Percentiles rank a stretch among this genome's conserved stretches.
Evolutionary conservation across 495 filamentous ascomycete species (phyloP).

Genomic region (Penicillium lagena): DNA sequence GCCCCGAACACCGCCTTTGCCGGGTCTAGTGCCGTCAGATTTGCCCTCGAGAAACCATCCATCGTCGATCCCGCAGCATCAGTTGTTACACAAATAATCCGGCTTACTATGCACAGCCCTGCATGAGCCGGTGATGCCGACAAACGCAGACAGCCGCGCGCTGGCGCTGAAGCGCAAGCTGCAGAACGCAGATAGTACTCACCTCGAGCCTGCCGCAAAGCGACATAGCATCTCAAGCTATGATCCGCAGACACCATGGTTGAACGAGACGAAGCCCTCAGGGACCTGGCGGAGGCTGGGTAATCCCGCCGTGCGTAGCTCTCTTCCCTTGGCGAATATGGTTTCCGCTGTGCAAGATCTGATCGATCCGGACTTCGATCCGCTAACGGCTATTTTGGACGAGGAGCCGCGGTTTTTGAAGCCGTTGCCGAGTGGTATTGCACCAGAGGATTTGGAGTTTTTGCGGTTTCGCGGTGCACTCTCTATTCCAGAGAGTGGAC

Average conservation of each 20-base stretch:
- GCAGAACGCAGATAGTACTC: conserved; percentile 12
- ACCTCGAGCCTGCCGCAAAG: conserved; percentile 14
- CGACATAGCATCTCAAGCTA: conserved; percentile 24
- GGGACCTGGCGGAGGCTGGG: conserved; percentile 25
- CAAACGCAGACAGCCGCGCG: conserved; percentile 9
- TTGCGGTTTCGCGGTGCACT: conserved; percentile 68
- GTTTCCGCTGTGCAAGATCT: conserved; percentile 37
- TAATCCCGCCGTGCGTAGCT: conserved; percentile 18
- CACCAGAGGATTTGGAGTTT: conserved; percentile 65
- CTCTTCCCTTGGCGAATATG: conserved; percentile 35
- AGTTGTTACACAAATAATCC: conserved; percentile 3
- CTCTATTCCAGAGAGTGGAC: conserved; percentile 52
- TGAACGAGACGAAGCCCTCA: conserved; percentile 21
- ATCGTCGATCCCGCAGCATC: too few relatives aligned
- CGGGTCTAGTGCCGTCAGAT: background rate
- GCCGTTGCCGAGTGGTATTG: conserved; percentile 42
- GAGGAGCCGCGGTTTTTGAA: conserved; percentile 48
- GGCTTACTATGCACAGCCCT: background rate
- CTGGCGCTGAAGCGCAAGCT: conserved; percentile 24
- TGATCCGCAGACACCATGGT: conserved; percentile 32
- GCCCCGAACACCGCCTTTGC: conserved; percentile 28
- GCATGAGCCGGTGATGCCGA: conserved; percentile 11
- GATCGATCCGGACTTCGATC: conserved; percentile 39
- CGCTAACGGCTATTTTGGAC: conserved; percentile 36
- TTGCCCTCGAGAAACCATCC: too few relatives aligned